Evolutionary conservation across 2,329 filamentous ascomycete species (phyloP), one percentile per base, ranked within the genome.

Genomic region (Clathrospora elynae): DNA sequence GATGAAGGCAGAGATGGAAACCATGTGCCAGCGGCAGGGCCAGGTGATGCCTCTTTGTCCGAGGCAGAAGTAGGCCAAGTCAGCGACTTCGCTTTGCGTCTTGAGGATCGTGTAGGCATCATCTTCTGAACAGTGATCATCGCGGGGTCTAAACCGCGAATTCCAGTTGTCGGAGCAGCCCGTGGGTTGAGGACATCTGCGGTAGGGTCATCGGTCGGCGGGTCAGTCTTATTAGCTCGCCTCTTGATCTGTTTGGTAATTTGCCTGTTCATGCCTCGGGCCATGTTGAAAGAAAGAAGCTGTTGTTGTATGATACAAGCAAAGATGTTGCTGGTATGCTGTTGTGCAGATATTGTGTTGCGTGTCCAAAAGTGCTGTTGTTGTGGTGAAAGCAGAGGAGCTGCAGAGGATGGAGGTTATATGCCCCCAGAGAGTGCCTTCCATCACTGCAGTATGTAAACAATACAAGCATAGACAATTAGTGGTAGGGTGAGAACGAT

Each of bases 221-320:
- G n/a, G n/a, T n/a, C n/a, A 8, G 17, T 11, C 5, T 39, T 31
- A 14, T 24, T 12, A 25, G 33, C 12, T 36, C 28, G 16, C 14
- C 18, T 35, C 18, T 42, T 24, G 17, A 38, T 51, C 35, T 46
- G 22, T 36, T 16, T 46, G 19, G 20, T 53, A 18, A 23, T 33
- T 14, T 12, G 34, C 35, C 35, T 40, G 35, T 41, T 46, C 30
- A 50, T 57, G 26, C 39, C n/a, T n/a, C n/a, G n/a, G n/a, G n/a
- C 50, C 59, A 62, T 67, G 10, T 26, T 47, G 31, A 36, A 19
- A 30, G 31, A 30, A 34, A 47, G 51, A 51, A 52, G 33, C 56
- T 62, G 45, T 47, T 51, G 28, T 29, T 42, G 30, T 62, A 62
- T 42, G 35, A 62, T 67, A 51, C 35, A 42, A 41, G 29, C 57